phyloP scores from a whole-genome alignment of 371 early-diverging fungal genomes.

The Zopfochytrium polystomum region DNA sequence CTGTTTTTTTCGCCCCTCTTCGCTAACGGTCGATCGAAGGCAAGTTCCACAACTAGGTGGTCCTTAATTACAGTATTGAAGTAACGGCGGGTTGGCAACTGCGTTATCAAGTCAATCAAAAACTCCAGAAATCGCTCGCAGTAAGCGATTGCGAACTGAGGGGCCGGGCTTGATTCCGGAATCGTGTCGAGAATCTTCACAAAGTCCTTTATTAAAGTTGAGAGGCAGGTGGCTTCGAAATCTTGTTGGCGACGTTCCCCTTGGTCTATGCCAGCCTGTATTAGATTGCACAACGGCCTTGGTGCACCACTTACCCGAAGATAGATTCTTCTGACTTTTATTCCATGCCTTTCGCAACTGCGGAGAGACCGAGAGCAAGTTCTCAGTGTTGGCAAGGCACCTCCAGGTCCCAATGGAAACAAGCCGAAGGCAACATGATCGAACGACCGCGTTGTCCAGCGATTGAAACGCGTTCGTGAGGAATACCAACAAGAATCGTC shows the following conservation, averaged over 20 bases:
- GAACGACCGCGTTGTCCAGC: conserved; percentile 69
- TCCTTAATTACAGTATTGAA: conserved; percentile 79
- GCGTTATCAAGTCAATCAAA: conserved; percentile 78
- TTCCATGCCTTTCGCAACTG: conserved; percentile 36
- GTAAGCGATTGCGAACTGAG: conserved; percentile 47
- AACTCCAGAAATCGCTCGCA: conserved; percentile 78
- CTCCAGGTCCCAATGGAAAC: conserved; percentile 74
- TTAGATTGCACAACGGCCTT: conserved; percentile 2
- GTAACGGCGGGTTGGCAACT: conserved; percentile 87
- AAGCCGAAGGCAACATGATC: conserved; percentile 71
- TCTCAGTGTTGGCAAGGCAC: conserved; percentile 49
- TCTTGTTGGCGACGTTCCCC: conserved; percentile 2
- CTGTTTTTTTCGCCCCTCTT: conserved; percentile 30
- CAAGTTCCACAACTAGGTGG: conserved; percentile 67
- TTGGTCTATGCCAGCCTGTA: background rate
- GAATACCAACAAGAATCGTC: conserved; percentile 58
- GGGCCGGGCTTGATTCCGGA: conserved; percentile 43
- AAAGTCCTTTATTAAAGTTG: conserved; percentile 55
- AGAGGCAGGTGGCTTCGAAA: conserved; percentile 20
- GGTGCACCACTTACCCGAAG: conserved; percentile 1
- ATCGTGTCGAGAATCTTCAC: conserved; percentile 54
- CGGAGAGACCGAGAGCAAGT: conserved; percentile 53
- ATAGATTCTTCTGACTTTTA: conserved; percentile 21
- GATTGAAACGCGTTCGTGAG: conserved; percentile 75
- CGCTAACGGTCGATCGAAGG: conserved; percentile 56